phyloP scores from a whole-genome alignment of 176 grass and related monocot genomes.

The Bonia amplexicaulis region DNA sequence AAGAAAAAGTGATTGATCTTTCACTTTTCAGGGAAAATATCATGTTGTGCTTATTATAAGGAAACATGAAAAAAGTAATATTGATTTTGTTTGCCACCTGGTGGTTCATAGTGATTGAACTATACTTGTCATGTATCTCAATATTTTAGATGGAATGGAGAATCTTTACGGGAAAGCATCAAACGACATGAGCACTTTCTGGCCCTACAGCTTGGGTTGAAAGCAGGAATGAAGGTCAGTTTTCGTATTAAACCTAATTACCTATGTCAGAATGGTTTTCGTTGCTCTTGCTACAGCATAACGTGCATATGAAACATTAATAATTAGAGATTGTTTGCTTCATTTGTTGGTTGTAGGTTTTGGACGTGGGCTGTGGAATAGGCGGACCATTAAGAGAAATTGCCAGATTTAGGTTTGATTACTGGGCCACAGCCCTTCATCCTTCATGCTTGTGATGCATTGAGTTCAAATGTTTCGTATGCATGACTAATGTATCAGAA shows the following conservation, averaged over 20 bases:
- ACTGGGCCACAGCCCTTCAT: background rate
- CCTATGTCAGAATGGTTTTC: background rate
- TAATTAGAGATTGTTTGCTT: constrained; percentile 9
- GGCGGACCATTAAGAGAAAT: constrained; percentile 92
- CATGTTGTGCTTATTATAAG: background rate
- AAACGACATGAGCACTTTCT: constrained; percentile 94
- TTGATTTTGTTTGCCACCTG: background rate
- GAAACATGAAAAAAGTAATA: background rate
- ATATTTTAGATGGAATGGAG: constrained; percentile 78
- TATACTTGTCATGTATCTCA: background rate
- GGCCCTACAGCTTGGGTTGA: constrained; percentile 82
- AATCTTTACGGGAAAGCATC: constrained; percentile 91
- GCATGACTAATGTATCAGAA: background rate
- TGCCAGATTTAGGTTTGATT: constrained; percentile 84
- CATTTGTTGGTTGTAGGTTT: constrained; percentile 49
- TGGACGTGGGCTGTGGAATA: constrained; percentile 95
- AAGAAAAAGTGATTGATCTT: background rate
- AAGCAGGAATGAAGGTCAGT: constrained; percentile 84
- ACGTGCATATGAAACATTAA: background rate
- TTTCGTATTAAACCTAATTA: background rate
- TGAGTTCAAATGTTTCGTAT: background rate
- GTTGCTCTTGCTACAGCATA: background rate
- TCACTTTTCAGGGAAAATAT: background rate
- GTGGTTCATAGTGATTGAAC: background rate
- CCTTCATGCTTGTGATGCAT: background rate